Evolutionary conservation across 306 rosid genomes (phyloP).

Genomic region (Prunus mongolica): DNA sequence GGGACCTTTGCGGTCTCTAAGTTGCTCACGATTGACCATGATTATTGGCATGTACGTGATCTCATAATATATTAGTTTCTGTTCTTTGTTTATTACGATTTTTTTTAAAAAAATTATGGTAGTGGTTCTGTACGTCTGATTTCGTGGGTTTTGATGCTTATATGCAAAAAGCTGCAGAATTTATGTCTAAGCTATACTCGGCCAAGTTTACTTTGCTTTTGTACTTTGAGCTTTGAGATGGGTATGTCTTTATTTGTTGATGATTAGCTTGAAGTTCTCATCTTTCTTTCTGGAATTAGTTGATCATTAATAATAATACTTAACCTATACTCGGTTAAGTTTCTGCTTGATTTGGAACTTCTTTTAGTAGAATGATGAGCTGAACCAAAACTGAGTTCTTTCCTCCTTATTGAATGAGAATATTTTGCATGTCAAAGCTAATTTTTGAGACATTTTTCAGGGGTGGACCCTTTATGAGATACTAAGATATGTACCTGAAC

Average conservation of each 20-base stretch:
- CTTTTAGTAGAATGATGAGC: neutral
- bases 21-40: slow-evolving; percentile 83
- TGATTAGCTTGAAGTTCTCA: neutral
- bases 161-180: neutral
- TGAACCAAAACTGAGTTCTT: neutral
- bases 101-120: neutral
- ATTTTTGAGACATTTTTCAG: slow-evolving; percentile 36
- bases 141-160: neutral
- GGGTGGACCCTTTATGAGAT: slow-evolving; percentile 97
- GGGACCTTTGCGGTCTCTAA: slow-evolving; percentile 81
- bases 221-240: neutral
- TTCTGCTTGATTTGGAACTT: neutral
- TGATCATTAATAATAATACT: neutral
- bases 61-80: slow-evolving; percentile 1
- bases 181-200: too few relatives aligned
- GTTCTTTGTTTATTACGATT: neutral
- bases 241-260: neutral
- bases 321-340: neutral
- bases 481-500: slow-evolving; percentile 86
- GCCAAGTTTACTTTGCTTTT: too few relatives aligned
- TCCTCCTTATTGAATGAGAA: neutral
- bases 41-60: slow-evolving; percentile 83
- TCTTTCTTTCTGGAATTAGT: neutral
- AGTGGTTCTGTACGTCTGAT: neutral
- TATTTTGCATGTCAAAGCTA: neutral